These are phyloP conservation scores for Crithidia bombi DNA, from an alignment of 208 protist species.

Conservation along the genomic window DNA sequence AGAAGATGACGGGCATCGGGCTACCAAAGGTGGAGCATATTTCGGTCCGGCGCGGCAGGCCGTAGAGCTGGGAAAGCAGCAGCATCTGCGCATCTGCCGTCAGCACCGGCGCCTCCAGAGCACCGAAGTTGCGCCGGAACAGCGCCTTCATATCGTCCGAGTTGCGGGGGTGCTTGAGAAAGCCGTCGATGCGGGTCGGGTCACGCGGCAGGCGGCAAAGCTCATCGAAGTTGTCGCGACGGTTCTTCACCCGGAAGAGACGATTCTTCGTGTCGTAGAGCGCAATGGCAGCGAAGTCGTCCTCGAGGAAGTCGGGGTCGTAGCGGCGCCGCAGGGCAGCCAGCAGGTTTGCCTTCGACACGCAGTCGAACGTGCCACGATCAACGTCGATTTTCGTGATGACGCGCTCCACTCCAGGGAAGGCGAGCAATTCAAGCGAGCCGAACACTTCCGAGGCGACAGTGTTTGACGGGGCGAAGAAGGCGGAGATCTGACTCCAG, in stretches of 20 bases:
- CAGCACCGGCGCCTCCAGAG: constrained; percentile 66
- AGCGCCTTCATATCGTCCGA: constrained; percentile 33
- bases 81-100: constrained; percentile 31
- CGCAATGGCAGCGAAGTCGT: constrained; percentile 42
- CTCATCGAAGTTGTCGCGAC: constrained; percentile 36
- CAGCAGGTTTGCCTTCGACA: constrained; percentile 62
- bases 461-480: constrained; percentile 50
- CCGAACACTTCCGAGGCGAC: constrained; percentile 78
- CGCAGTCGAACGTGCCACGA: constrained; percentile 67
- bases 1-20: constrained; percentile 61
- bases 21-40: constrained; percentile 55
- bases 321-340: constrained; percentile 35
- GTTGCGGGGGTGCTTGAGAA: constrained; percentile 33
- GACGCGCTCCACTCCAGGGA: constrained; percentile 83
- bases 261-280: constrained; percentile 45
- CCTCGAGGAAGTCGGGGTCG: constrained; percentile 38
- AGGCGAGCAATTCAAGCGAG: constrained; percentile 82
- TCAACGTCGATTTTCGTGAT: constrained; percentile 80
- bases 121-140: constrained; percentile 51
- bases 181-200: constrained; percentile 30
- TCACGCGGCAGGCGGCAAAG: constrained; percentile 37
- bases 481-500: constrained; percentile 88
- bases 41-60: constrained; percentile 21
- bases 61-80: constrained; percentile 50
- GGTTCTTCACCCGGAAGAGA: constrained; percentile 40